Evolutionary conservation across 2,329 filamentous ascomycete genomes (phyloP).

Genomic region (Amphichorda felina): DNA sequence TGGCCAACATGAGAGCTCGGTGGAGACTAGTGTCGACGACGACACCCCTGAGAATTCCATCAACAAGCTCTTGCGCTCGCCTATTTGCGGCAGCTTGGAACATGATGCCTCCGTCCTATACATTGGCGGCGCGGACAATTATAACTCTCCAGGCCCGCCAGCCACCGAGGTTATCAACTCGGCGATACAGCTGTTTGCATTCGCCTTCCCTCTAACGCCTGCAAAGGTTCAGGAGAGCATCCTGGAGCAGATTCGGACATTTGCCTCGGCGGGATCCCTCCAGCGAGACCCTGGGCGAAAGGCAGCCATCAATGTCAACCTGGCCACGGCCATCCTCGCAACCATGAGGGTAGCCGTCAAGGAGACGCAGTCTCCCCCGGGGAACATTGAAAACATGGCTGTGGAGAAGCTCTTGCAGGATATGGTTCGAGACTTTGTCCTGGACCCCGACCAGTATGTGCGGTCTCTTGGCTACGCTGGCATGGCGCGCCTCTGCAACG

Average conservation of each 20-base stretch:
- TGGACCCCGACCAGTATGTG: slow-evolving; percentile 76
- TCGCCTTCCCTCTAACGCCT: slow-evolving; percentile 78
- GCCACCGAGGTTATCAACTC: slow-evolving; percentile 91
- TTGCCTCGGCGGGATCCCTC: slow-evolving; percentile 67
- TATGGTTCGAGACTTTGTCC: slow-evolving; percentile 57
- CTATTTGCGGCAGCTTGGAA: slow-evolving; percentile 73
- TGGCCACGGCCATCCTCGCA: slow-evolving; percentile 69
- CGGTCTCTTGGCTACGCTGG: slow-evolving; percentile 77
- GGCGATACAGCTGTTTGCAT: slow-evolving; percentile 85
- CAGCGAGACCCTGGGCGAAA: slow-evolving; percentile 81
- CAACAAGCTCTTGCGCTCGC: slow-evolving; percentile 50
- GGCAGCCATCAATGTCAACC: slow-evolving; percentile 83
- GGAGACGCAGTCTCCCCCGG: slow-evolving; percentile 61
- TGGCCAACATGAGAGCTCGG: slow-evolving; percentile 48
- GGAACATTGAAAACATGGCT: slow-evolving; percentile 60
- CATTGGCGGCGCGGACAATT: slow-evolving; percentile 32
- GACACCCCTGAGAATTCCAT: slow-evolving; percentile 53
- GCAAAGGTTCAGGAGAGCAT: slow-evolving; percentile 93
- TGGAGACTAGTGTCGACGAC: slow-evolving; percentile 33
- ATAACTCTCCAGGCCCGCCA: slow-evolving; percentile 58
- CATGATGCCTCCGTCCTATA: slow-evolving; percentile 83
- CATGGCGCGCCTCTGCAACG: slow-evolving; percentile 71
- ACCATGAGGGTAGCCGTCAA: slow-evolving; percentile 75
- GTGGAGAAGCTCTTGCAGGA: slow-evolving; percentile 82
- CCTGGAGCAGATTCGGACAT: slow-evolving; percentile 84